These are phyloP conservation scores for Fabrea salina DNA, from an alignment of 169 alveolate species.

Conservation along the genomic window DNA sequence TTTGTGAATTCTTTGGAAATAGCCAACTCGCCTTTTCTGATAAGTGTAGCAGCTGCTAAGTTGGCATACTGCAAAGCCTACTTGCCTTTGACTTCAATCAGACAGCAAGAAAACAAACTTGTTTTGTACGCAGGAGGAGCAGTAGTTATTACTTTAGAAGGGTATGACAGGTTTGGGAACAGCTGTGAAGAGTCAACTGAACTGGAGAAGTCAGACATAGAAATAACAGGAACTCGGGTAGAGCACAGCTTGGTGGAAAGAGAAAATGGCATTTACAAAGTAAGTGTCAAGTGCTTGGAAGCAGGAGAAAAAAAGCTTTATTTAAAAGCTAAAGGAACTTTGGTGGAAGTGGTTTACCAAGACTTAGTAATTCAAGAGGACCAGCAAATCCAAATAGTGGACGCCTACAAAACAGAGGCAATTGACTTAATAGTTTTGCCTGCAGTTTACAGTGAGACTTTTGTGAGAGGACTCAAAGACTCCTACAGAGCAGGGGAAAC, in stretches of 20 bases:
- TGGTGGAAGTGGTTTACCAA: not conserved
- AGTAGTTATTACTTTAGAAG: not conserved
- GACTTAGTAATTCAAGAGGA: not conserved
- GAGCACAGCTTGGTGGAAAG: not conserved
- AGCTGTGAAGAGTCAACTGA: not conserved
- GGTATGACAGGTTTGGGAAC: slow-evolving; percentile 34
- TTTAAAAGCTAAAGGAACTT: not conserved
- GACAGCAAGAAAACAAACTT: not conserved
- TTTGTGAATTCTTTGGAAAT: slow-evolving; percentile 27
- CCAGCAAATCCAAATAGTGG: not conserved
- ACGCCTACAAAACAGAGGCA: not conserved
- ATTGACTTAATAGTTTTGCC: not conserved
- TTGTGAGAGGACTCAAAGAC: not conserved
- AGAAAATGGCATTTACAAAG: not conserved
- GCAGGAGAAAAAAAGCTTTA: not conserved
- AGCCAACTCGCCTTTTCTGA: slow-evolving; percentile 34
- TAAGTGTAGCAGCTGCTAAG: slow-evolving; percentile 26
- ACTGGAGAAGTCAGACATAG: not conserved
- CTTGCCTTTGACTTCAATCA: not conserved
- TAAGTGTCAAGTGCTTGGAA: not conserved
- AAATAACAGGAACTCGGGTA: not conserved
- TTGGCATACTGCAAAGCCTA: not conserved
- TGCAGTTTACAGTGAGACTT: not conserved
- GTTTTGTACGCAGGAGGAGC: slow-evolving; percentile 28
- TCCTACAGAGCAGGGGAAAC: not conserved